phyloP scores from a whole-genome alignment of 192 early-diverging fungal genomes.

The Neocallimastix lanati region DNA sequence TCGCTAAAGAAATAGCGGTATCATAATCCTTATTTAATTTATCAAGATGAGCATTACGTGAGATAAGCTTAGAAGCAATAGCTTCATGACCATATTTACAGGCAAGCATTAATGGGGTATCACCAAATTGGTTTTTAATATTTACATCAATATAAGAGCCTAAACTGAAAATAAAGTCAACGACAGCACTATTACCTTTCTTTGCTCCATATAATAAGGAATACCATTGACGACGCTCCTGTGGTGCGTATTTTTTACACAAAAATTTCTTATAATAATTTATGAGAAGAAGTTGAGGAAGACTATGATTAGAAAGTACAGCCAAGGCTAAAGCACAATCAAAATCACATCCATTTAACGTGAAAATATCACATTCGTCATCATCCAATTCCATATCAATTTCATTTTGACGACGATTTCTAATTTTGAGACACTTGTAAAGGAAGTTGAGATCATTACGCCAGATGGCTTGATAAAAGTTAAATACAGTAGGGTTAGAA shows the following conservation, averaged over 20 bases:
- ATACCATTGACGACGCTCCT: not conserved
- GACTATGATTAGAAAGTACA: not conserved
- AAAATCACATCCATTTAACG: not conserved
- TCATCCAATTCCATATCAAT: not conserved
- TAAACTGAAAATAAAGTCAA: not conserved
- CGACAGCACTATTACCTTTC: not conserved
- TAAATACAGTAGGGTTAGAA: not conserved
- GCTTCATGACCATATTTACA: not conserved
- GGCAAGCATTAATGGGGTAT: not conserved
- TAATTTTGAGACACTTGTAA: not conserved
- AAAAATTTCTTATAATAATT: not conserved
- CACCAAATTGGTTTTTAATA: not conserved
- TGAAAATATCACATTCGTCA: not conserved
- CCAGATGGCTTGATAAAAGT: not conserved
- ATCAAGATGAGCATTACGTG: not conserved
- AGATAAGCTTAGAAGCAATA: not conserved
- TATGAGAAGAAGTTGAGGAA: not conserved
- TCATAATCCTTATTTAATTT: not conserved
- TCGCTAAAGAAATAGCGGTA: not conserved
- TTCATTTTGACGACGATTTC: not conserved
- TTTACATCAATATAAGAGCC: not conserved
- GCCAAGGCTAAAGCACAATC: not conserved
- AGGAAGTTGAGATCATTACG: not conserved
- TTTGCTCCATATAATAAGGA: not conserved
- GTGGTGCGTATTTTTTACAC: not conserved